Evolutionary conservation across 2,329 filamentous ascomycete genomes (phyloP).

Genomic region (Colletotrichum sp.): DNA sequence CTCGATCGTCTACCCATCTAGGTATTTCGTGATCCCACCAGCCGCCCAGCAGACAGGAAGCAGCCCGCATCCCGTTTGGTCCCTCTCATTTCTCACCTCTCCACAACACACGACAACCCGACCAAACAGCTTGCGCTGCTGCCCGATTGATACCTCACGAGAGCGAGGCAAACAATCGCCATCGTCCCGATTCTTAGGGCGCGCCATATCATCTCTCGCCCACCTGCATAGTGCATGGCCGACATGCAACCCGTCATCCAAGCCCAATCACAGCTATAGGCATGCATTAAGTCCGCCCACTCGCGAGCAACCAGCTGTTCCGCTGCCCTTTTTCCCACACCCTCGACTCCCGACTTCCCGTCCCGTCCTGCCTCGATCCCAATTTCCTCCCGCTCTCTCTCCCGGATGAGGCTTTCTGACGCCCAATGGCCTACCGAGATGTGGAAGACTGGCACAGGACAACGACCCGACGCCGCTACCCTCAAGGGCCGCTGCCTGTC

Average conservation of each 20-base stretch:
- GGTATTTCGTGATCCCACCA: background rate
- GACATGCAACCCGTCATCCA: slow-evolving; percentile 15
- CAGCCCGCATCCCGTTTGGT: background rate
- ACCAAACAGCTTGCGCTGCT: slow-evolving; percentile 20
- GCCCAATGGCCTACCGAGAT: slow-evolving; percentile 24
- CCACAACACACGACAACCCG: background rate
- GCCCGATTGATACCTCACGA: slow-evolving; percentile 23
- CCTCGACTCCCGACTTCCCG: background rate
- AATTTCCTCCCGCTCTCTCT: background rate
- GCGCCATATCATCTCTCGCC: slow-evolving; percentile 15
- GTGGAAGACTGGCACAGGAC: slow-evolving; percentile 22
- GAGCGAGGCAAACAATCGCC: slow-evolving; percentile 4
- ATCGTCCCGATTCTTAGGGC: slow-evolving; percentile 16
- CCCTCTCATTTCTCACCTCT: background rate
- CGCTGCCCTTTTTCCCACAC: background rate
- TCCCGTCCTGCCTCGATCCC: background rate
- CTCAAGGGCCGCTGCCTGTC: slow-evolving; percentile 26
- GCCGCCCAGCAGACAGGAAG: background rate
- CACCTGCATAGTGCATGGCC: slow-evolving; percentile 18
- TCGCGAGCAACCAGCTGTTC: slow-evolving; percentile 22
- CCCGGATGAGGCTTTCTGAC: slow-evolving; percentile 18
- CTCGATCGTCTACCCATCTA: background rate
- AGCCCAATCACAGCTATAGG: slow-evolving; percentile 19
- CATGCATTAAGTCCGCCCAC: slow-evolving; percentile 18
- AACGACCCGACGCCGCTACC: slow-evolving; percentile 11